Evolutionary conservation across 192 early-diverging fungal genomes (phyloP).

Genomic region (Coemansia asiatica): DNA sequence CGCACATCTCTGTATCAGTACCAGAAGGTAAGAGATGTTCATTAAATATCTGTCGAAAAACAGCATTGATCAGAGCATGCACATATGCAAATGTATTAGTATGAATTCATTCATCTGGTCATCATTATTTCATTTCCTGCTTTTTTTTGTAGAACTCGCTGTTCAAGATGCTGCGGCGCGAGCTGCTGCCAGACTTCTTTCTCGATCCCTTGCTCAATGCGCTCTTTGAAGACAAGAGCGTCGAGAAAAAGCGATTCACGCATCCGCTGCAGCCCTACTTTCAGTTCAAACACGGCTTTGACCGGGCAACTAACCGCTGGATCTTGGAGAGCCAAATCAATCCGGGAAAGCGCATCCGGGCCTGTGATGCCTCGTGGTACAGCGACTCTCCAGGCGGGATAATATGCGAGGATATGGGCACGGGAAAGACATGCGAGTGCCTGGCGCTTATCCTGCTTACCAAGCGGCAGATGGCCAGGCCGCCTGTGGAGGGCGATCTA

Average conservation of each 20-base stretch:
- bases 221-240: slow-evolving; percentile 18
- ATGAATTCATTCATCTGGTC: neutral
- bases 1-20: slow-evolving; percentile 59
- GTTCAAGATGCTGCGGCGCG: slow-evolving; percentile 72
- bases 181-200: slow-evolving; percentile 60
- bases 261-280: slow-evolving; percentile 45
- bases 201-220: slow-evolving; percentile 53
- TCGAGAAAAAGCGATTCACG: slow-evolving; percentile 10
- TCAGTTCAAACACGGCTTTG: slow-evolving; percentile 38
- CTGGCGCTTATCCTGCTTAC: slow-evolving; percentile 66
- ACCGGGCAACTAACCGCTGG: slow-evolving; percentile 34
- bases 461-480: slow-evolving; percentile 57
- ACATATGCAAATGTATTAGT: no score
- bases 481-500: slow-evolving; percentile 37
- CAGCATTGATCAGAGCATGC: no score
- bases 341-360: slow-evolving; percentile 34
- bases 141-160: slow-evolving; percentile 55
- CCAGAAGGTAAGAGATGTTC: slow-evolving; percentile 56
- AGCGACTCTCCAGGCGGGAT: slow-evolving; percentile 62
- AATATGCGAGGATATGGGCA: slow-evolving; percentile 90
- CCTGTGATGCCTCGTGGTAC: slow-evolving; percentile 43
- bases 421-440: slow-evolving; percentile 76
- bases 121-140: neutral
- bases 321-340: slow-evolving; percentile 16
- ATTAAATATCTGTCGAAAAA: no score